Base-by-base conservation (phyloP, 306 rosid genomes). In the Phaseolus lunatus region DNA sequence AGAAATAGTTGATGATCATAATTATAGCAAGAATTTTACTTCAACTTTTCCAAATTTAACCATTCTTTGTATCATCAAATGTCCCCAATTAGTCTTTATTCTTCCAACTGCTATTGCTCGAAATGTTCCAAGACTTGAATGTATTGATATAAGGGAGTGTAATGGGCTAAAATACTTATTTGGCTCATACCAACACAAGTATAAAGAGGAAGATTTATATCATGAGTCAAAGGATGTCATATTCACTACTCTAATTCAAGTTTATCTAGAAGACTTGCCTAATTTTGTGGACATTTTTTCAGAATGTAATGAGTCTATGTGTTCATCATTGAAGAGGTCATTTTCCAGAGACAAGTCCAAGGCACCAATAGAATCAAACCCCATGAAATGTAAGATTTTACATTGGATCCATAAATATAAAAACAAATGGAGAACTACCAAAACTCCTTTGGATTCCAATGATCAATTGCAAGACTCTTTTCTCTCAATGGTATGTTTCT, bases 131-230 rank as follows among this genome's bases (percentile, higher is more conserved):
- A 49, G n/a, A 18, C 23, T 49, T 1, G 23, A 49, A 49, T 0
- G 0, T 0, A n/a, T 7, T 0, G 0, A 0, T 0, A n/a, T 49
- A n/a, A 0, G 0, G 2, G 0, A 0, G 0, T 49, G 56, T 49
- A 0, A 3, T 5, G 1, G 7, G 4, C 0, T 49, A 7, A 49
- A n/a, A 2, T 49, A 49, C 56, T n/a, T 49, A 49, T 49, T 49
- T 49, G 22, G 23, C 4, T 11, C 23, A 49, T 6, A 2, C 56
- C 56, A n/a, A 49, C 56, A 49, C n/a, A 7, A 18, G 2, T 12
- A n/a, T 49, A 4, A 2, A 49, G 53, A 48, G 53, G 1, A 18
- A n/a, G 9, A n/a, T 49, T 49, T 49, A 3, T 11, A 49, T 7
- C 9, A 27, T 0, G 29, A 2, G 5, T n/a, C 3, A 9, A 52